Evolutionary conservation across 371 early-diverging fungal species (phyloP).

Genomic region (Phascolomyces articulosus): DNA sequence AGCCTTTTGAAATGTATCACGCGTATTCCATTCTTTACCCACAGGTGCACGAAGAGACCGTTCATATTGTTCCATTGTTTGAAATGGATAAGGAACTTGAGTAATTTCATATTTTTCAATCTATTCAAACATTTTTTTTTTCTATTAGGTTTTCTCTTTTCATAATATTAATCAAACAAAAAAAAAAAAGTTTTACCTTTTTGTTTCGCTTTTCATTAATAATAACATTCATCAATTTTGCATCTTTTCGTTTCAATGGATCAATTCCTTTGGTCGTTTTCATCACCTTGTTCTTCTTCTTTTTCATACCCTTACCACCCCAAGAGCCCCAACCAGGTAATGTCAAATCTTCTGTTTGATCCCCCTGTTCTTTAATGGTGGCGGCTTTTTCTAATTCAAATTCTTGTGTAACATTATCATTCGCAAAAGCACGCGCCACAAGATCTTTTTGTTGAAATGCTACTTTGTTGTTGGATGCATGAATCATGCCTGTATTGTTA

Average conservation of each 20-base stretch:
- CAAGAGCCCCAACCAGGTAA: conserved; percentile 97
- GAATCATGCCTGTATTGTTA: conserved; percentile 45
- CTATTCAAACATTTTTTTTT: conserved; percentile 31
- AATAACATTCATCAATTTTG: conserved; percentile 84
- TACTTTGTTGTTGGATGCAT: conserved; percentile 44
- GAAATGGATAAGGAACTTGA: conserved; percentile 86
- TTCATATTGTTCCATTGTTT: conserved; percentile 87
- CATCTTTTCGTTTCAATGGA: conserved; percentile 75
- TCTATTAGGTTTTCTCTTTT: conserved; percentile 1
- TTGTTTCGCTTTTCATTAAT: conserved; percentile 87
- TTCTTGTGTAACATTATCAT: conserved; percentile 87
- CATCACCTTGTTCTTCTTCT: conserved; percentile 51
- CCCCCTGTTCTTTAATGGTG: conserved; percentile 70
- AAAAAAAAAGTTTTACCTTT: conserved; percentile 55
- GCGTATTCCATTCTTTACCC: conserved; percentile 96
- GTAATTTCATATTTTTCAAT: conserved; percentile 73
- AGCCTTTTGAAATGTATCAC: conserved; percentile 67
- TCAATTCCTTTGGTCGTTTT: conserved; percentile 63
- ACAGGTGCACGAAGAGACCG: conserved; percentile 81
- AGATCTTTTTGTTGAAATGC: conserved; percentile 83
- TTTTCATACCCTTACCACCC: conserved; percentile 79
- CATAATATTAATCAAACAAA: not conserved
- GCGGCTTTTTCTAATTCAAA: conserved; percentile 86
- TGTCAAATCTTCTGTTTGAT: conserved; percentile 79
- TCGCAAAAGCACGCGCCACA: conserved; percentile 92